Percentiles rank a stretch among this genome's conserved stretches.
Evolutionary conservation across 345 rosid genomes (phyloP).

Genomic region (Eutrema yunnanense): DNA sequence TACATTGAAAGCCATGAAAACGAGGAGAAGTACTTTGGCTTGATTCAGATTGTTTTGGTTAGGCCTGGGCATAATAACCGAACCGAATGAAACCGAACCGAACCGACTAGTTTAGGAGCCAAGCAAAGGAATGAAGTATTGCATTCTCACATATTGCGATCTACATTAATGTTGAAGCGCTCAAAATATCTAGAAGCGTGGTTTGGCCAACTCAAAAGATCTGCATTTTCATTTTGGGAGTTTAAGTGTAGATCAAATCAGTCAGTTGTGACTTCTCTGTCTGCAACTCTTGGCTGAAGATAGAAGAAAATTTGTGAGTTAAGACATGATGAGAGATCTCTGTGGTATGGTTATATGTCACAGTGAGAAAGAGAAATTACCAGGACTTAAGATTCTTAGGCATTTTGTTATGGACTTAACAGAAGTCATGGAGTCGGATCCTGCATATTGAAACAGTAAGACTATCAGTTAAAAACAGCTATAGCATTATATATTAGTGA

Average conservation of each 20-base stretch:
- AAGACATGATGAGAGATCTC: neutral
- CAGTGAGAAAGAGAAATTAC: slow-evolving; percentile 31
- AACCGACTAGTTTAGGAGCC: neutral
- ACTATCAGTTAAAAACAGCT: slow-evolving; percentile 1
- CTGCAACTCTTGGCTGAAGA: slow-evolving; percentile 42
- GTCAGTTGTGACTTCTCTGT: slow-evolving; percentile 19
- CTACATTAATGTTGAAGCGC: neutral
- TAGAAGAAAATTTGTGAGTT: neutral
- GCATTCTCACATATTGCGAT: slow-evolving; percentile 1
- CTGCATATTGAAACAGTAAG: slow-evolving; percentile 30
- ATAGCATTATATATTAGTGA: neutral
- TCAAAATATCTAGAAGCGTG: neutral
- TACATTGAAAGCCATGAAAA: neutral
- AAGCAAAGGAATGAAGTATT: neutral
- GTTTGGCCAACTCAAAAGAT: neutral
- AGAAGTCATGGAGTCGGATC: slow-evolving; percentile 43
- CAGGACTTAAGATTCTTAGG: slow-evolving; percentile 60
- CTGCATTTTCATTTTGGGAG: neutral
- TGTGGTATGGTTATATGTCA: neutral
- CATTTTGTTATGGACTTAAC: slow-evolving; percentile 61
- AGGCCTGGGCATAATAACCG: no score
- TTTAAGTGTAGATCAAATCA: neutral
- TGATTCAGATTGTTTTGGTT: neutral
- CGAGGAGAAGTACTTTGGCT: neutral
- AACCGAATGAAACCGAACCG: no score